Evolutionary conservation across 2,329 filamentous ascomycete species (phyloP).

Genomic region (Metarhizium guizhouense): DNA sequence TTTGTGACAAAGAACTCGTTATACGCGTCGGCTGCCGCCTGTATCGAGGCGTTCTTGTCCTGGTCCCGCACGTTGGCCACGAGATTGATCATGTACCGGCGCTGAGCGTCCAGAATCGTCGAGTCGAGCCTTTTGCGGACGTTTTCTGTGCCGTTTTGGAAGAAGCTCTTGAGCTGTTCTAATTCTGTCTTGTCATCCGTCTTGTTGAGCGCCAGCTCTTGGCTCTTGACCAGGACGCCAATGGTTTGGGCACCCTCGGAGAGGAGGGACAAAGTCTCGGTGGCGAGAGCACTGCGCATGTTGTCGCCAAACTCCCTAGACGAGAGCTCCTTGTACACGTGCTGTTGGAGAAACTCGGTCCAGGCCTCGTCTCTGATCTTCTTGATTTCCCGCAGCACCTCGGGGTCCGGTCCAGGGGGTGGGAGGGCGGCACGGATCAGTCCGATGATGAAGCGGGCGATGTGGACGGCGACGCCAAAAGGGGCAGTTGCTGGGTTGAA

Average conservation of each 20-base stretch:
- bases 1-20: not conserved
- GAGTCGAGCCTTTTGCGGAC: not conserved
- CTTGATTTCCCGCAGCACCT: not conserved
- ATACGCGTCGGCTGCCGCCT: not conserved
- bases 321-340: not conserved
- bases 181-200: not conserved
- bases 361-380: not conserved
- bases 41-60: constrained; percentile 1
- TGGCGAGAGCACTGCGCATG: not conserved
- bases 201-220: not conserved
- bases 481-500: not conserved
- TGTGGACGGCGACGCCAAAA: not conserved
- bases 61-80: not conserved
- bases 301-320: not conserved
- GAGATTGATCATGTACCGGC: not conserved
- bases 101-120: not conserved
- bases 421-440: not conserved
- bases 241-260: constrained; percentile 2
- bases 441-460: not conserved
- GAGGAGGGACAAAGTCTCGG: not conserved
- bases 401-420: not conserved
- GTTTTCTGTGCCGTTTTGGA: not conserved
- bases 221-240: not conserved
- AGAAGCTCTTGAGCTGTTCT: not conserved
- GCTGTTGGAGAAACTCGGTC: not conserved